Conservation (phyloP, 495 filamentous ascomycete genomes). For the Penicillium tannophilum region DNA sequence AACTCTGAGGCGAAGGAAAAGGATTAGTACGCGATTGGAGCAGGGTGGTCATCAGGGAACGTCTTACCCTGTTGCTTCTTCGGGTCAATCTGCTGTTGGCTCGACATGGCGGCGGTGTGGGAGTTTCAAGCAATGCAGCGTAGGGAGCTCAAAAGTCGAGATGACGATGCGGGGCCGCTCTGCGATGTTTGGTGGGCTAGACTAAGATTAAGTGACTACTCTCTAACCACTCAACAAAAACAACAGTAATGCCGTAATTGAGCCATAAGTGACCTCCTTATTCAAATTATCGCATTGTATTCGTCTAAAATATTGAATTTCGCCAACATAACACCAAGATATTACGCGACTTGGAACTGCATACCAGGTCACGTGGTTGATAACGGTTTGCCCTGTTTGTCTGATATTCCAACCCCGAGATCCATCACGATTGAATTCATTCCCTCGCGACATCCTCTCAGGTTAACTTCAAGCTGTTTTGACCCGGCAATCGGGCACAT, state of each 20-base stretch:
- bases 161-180: conserved; percentile 40
- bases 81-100: conserved; percentile 50
- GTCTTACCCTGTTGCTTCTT: conserved; percentile 84
- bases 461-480: not conserved
- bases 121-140: conserved; percentile 10
- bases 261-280: not conserved
- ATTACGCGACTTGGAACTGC: not conserved
- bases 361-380: conserved; percentile 23
- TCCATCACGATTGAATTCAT: not conserved
- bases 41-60: not conserved
- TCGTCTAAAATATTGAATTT: not conserved
- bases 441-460: not conserved
- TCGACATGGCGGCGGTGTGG: conserved; percentile 41
- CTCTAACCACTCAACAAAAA: not conserved
- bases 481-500: not conserved
- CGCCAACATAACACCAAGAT: not conserved
- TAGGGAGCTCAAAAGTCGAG: conserved; percentile 35
- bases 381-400: conserved; percentile 35
- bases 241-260: not conserved
- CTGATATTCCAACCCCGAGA: conserved; percentile 6
- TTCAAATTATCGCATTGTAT: not conserved
- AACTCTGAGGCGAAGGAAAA: conserved; percentile 59
- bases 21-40: conserved; percentile 11
- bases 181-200: conserved; percentile 21
- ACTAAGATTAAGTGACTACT: conserved; percentile 11